Percentiles rank a stretch among this genome's conserved stretches.
Conservation (phyloP, 352 stramenopile species). For the Globisporangium iwayamae region DNA sequence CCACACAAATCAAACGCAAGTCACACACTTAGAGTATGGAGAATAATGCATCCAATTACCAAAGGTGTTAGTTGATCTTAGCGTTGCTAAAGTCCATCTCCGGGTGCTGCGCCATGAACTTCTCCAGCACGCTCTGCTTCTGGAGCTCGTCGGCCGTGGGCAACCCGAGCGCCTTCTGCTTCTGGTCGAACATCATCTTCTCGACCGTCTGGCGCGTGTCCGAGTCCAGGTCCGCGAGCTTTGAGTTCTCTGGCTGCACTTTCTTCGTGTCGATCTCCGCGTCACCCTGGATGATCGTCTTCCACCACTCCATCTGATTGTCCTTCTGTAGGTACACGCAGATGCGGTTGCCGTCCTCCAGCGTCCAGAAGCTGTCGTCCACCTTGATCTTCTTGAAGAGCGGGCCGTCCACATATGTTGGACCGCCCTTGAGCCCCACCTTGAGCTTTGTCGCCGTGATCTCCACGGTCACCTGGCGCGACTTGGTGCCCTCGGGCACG, state of each 20-base stretch:
- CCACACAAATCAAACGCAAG: background rate
- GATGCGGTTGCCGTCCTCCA: constrained; percentile 89
- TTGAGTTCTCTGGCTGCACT: constrained; percentile 98
- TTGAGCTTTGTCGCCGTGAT: constrained; percentile 91
- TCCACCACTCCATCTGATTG: constrained; percentile 99
- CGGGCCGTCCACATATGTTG: constrained; percentile 85
- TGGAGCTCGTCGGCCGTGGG: constrained; percentile 97
- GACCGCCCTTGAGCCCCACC: constrained; percentile 79
- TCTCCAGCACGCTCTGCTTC: constrained; percentile 98
- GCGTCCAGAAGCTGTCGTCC: constrained; percentile 99
- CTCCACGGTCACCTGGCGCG: constrained; percentile 89
- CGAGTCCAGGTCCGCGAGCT: constrained; percentile 96
- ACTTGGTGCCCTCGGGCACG: constrained; percentile 92
- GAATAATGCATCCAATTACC: background rate
- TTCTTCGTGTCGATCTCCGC: constrained; percentile 97
- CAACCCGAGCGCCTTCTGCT: constrained; percentile 96
- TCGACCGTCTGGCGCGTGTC: constrained; percentile 99
- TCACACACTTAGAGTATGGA: background rate
- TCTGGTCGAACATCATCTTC: constrained; percentile 99
- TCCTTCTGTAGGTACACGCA: constrained; percentile 96
- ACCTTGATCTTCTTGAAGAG: constrained; percentile 95
- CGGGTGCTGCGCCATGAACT: constrained; percentile 98
- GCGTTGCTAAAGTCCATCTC: constrained; percentile 99
- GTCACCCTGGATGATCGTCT: constrained; percentile 93
- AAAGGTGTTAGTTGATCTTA: constrained; percentile 91